Conservation (phyloP, 331 rosid species). For the Saraca asoca region DNA sequence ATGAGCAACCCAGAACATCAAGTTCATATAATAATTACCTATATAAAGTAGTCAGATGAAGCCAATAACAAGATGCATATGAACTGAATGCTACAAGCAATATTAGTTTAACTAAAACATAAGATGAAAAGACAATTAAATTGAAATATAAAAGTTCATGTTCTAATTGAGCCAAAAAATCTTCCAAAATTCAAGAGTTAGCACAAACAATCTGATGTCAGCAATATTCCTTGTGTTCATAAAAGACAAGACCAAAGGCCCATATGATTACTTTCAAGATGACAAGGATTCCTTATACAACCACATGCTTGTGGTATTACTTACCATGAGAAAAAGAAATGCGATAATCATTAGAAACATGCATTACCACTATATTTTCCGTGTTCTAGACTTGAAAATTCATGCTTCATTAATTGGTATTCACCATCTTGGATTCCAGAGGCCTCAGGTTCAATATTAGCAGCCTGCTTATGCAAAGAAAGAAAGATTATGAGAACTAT, state of each 20-base stretch:
- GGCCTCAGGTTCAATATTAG: conserved; percentile 82
- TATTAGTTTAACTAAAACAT: conserved; percentile 1
- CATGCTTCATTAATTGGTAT: conserved; percentile 83
- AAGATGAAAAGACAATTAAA: not conserved
- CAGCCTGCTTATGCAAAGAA: conserved; percentile 60
- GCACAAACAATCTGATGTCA: conserved; percentile 28
- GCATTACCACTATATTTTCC: conserved; percentile 85
- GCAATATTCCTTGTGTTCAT: conserved; percentile 28
- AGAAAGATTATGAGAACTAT: conserved; percentile 2
- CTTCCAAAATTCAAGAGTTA: conserved; percentile 19
- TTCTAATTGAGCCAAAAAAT: not conserved
- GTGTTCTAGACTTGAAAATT: conserved; percentile 67
- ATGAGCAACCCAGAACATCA: conserved; percentile 6
- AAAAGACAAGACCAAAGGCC: conserved; percentile 35
- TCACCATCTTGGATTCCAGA: conserved; percentile 58
- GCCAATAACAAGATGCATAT: conserved; percentile 11
- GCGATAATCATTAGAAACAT: conserved; percentile 22
- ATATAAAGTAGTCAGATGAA: conserved; percentile 9
- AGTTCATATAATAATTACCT: conserved; percentile 4
- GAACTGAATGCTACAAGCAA: conserved; percentile 7
- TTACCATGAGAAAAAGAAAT: conserved; percentile 20
- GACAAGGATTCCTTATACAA: conserved; percentile 5
- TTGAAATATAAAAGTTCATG: not conserved
- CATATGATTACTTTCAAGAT: conserved; percentile 20
- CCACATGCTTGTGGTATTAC: not conserved